Evolutionary conservation across 176 grass and related monocot species (phyloP), one percentile per base, ranked within the genome.

Genomic region (Olyra latifolia): DNA sequence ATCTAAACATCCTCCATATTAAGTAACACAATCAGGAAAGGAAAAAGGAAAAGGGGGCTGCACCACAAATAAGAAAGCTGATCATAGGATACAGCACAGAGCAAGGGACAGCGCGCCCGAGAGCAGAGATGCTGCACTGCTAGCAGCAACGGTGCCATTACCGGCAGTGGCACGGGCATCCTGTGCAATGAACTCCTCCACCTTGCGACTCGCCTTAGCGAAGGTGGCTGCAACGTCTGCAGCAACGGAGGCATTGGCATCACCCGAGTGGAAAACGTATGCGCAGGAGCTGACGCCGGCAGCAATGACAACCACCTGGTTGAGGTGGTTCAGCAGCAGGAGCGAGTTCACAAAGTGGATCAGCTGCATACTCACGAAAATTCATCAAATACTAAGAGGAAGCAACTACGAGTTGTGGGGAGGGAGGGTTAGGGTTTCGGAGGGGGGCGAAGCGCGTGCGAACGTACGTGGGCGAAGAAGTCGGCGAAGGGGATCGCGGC

Each of bases 51-150:
- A 66, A 62, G 4, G 42, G 3, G 12, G 0, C 1, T 25, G 35
- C 30, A 3, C 43, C 54, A 7, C 10, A 66, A 53, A 32, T 20
- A 78, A 75, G 46, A 65, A 47, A 56, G 7, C 12, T 6, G 53
- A 23, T 53, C 5, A 65, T 7, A 91, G 92, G 96, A 98, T 95
- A 98, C 96, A 95, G n/a, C 96, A 98, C n/a, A 98, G 53, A 64
- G 96, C 88, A 44, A 98, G 84, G 60, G 90, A 98, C 19, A 98
- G 49, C 8, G 96, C 89, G n/a, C 96, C 96, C 22, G 96, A 98
- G 38, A 98, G 77, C 66, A 98, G 86, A 6, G 90, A 95, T 0
- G 90, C 67, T 0, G 59, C 83, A 64, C 66, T 74, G 16, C 74
- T 54, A 9, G 72, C 14, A 52, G 66, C 78, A 65, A 86, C 79